These are phyloP conservation scores for sorghum (Sorghum bicolor) DNA, from an alignment of 176 grass and related monocot species.

Conservation along the genomic window DNA sequence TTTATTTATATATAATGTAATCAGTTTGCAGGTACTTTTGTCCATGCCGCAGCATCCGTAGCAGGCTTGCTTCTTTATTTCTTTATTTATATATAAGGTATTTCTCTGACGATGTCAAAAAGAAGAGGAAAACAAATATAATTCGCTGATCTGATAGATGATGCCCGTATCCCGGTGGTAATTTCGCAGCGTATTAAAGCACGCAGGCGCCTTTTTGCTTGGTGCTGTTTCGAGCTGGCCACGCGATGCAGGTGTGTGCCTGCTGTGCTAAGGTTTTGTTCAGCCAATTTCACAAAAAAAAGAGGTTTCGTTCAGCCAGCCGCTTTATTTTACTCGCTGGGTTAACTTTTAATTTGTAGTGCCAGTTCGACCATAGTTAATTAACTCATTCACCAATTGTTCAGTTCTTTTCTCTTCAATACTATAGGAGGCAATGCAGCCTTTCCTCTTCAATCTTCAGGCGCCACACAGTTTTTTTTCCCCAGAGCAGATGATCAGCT, in stretches of 20 bases:
- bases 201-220: slow-evolving; percentile 10
- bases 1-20: too few relatives aligned
- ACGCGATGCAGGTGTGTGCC: slow-evolving; percentile 2
- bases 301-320: not conserved
- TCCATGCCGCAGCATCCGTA: slow-evolving; percentile 11
- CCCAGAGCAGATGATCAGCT: not conserved
- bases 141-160: not conserved
- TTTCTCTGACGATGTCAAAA: not conserved
- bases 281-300: too few relatives aligned
- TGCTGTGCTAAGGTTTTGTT: not conserved
- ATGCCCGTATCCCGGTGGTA: slow-evolving; percentile 26
- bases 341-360: not conserved
- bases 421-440: not conserved
- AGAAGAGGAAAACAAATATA: not conserved
- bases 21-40: not conserved
- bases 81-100: not conserved
- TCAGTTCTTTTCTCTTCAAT: too few relatives aligned
- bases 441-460: not conserved
- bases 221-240: slow-evolving; percentile 28
- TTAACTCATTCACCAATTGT: too few relatives aligned
- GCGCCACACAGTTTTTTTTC: not conserved
- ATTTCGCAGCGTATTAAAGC: slow-evolving; percentile 7
- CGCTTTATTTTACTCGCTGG: not conserved
- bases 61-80: not conserved
- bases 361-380: not conserved